Base-by-base conservation (phyloP, 345 rosid genomes). In the Hibiscus tridactylites region DNA sequence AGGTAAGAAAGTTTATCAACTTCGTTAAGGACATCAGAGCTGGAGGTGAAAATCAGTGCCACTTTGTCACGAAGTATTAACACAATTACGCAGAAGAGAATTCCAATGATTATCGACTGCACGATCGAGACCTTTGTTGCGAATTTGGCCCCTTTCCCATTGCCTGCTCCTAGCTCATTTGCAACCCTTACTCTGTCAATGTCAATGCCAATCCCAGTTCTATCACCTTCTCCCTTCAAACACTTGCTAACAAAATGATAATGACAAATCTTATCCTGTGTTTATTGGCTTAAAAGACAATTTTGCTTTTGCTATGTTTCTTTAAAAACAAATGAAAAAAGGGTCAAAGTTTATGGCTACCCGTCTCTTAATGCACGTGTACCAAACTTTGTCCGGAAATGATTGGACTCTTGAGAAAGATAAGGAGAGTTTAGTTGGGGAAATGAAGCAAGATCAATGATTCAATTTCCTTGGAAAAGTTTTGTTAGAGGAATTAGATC, bases 101-200 rank as follows among this genome's bases (percentile, higher is more conserved):
- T 10, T 4, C 86, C 88, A 21, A 85, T 52, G 1, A 85, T 61
- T 4, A 76, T 54, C 12, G 88, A 82, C 52, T 82, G 83, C 15
- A 37, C 61, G 72, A 80, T 73, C 0, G 86, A 60, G 9, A 77
- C 83, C 28, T 29, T 37, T 6, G 85, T 71, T 2, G 88, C 82
- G 54, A 83, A 83, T 50, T 79, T 78, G 6, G 88, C 86, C 15
- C 71, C 85, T 49, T 75, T 49, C 0, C 81, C 82, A 53, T 83
- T 81, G 7, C 85, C 86, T 29, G 85, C 86, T 58, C 86, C 83
- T 0, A 83, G 72, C 68, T 83, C 88, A 76, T 83, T 85, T 15
- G 83, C 80, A n/a, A 85, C 85, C 71, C 86, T 74, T 52, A 85
- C 88, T 60, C 88, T 78, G 83, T 26, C 29, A 61, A 19, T 19